Conservation (phyloP, 768 basidiomycete genomes). For the Termitomyces sp. region DNA sequence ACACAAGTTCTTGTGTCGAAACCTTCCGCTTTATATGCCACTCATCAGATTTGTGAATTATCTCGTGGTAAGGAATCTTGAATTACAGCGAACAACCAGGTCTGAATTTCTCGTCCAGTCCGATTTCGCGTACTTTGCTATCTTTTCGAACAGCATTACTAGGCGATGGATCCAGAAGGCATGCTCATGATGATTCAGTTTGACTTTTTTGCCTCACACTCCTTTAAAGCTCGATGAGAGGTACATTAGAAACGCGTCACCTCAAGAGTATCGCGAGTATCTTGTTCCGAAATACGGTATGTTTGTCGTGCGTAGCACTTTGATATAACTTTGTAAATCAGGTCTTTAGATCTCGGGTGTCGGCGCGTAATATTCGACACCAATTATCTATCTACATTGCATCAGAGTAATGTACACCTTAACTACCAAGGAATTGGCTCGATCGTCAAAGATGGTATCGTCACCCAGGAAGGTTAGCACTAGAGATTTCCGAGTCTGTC, state of each 20-base stretch:
- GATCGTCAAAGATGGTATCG: slow-evolving; percentile 36
- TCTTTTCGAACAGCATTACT: slow-evolving; percentile 10
- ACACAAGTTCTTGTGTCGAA: slow-evolving; percentile 36
- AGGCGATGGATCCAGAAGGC: slow-evolving; percentile 1
- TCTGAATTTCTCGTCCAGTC: neutral
- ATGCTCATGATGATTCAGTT: neutral
- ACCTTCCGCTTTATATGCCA: slow-evolving; percentile 33
- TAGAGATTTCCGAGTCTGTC: neutral
- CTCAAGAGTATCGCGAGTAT: slow-evolving; percentile 36
- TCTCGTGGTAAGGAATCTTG: slow-evolving; percentile 8
- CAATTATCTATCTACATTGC: slow-evolving; percentile 37
- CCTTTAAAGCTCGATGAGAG: slow-evolving; percentile 12
- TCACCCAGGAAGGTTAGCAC: slow-evolving; percentile 31
- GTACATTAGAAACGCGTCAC: slow-evolving; percentile 38
- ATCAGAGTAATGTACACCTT: slow-evolving; percentile 41
- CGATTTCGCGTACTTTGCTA: slow-evolving; percentile 6
- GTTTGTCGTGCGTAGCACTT: neutral
- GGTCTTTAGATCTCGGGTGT: slow-evolving; percentile 39
- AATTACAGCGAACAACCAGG: neutral
- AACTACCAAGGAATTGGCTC: slow-evolving; percentile 34
- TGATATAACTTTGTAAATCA: neutral
- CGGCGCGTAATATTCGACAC: slow-evolving; percentile 50
- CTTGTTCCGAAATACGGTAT: slow-evolving; percentile 49
- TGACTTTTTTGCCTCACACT: neutral
- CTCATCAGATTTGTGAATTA: slow-evolving; percentile 20